Base-by-base conservation (phyloP, 2,329 filamentous ascomycete genomes). In the Aspergillus transmontanensis region DNA sequence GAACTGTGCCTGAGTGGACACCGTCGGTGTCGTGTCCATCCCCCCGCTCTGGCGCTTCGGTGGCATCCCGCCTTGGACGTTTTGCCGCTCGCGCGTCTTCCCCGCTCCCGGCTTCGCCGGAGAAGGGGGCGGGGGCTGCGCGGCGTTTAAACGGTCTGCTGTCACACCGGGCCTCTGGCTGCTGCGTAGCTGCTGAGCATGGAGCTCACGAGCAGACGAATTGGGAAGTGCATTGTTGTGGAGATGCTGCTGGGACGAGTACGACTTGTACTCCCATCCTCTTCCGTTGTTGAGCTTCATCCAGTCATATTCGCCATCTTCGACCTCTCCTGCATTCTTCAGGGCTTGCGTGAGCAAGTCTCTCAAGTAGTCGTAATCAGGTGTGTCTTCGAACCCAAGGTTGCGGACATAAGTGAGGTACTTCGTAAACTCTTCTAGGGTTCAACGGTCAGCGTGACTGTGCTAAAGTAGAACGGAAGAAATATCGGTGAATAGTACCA, bases 301-400 rank as follows among this genome's bases (percentile, higher is more conserved):
- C 95, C 95, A 99, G 82, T 99, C 95, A 79, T 98, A 99, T 79
- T 98, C 94, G 75, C 95, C 95, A 79, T 99, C 95, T 78, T 98
- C 95, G 10, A 97, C 90, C 73, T 97, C 94, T 61, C 94, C 94
- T 2, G 91, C 91, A 77, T 93, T 94, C 86, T 97, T 97, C 68
- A 98, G 86, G 23, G 94, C 93, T 80, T 97, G 92, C 1, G 94
- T 97, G 83, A 99, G 97, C 61, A 99, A 88, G 75, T 97, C 94
- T 56, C 95, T 91, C 63, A 98, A 87, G 80, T 97, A 97, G 78
- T 98, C 95, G 82, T 99, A 99, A 81, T 99, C 95, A 32, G 95
- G 95, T 0, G 93, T 97, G 75, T 99, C 95, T 81, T 99, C 95
- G 76, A 99, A 99, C 62, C 95, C 95, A 57, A 99, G 89, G 80